These are phyloP conservation scores for Pyropia haitanensis DNA, from an alignment of 23 red algal genomes.

Conservation along the genomic window DNA sequence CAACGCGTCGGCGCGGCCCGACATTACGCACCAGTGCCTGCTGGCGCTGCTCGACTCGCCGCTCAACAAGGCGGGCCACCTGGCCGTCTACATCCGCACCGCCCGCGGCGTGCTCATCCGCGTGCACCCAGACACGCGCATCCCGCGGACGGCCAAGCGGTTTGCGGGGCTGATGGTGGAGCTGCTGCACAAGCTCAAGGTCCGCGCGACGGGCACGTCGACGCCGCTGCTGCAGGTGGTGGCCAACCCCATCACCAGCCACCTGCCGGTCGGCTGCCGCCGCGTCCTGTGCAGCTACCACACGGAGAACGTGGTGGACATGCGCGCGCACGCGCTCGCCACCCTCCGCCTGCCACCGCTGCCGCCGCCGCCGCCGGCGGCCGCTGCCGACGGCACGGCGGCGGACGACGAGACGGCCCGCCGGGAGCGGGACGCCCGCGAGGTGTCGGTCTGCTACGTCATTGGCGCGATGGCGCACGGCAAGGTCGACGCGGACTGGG, in stretches of 20 bases:
- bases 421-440: constrained; percentile 4
- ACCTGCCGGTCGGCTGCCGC: constrained; percentile 72
- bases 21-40: constrained; percentile 97
- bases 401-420: constrained; percentile 7
- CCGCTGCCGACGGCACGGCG: not conserved
- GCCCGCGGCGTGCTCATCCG: constrained; percentile 71
- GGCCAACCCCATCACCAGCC: constrained; percentile 76
- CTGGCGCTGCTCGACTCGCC: constrained; percentile 82
- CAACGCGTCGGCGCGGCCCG: constrained; percentile 68
- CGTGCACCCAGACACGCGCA: constrained; percentile 79
- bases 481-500: constrained; percentile 80
- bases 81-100: constrained; percentile 89
- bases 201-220: constrained; percentile 50
- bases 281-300: constrained; percentile 72
- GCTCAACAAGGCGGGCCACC: constrained; percentile 87
- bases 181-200: constrained; percentile 83
- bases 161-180: constrained; percentile 90
- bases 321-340: constrained; percentile 42
- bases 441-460: constrained; percentile 63
- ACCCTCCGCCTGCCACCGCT: not conserved
- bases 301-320: constrained; percentile 69
- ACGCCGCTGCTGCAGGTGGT: constrained; percentile 78
- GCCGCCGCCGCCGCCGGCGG: not conserved
- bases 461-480: constrained; percentile 97
- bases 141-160: constrained; percentile 77